phyloP scores from a whole-genome alignment of 352 stramenopile species.

The Pythium periplocum region DNA sequence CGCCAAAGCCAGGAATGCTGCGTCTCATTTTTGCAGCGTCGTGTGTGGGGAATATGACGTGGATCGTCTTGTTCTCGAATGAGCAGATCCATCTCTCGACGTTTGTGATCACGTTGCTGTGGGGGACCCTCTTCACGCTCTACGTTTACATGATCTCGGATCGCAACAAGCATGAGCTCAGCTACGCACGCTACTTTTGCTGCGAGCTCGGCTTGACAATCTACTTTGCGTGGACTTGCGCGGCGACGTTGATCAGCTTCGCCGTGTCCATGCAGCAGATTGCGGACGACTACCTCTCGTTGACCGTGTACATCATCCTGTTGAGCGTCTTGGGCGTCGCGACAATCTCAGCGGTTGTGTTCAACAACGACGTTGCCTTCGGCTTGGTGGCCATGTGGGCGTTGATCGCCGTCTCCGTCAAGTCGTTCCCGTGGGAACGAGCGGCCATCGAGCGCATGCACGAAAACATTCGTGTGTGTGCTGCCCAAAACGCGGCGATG shows the following conservation, averaged over 20 bases:
- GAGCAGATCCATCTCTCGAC: conserved; percentile 60
- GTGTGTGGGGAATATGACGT: conserved; percentile 66
- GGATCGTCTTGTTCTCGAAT: conserved; percentile 67
- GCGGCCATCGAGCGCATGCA: conserved; percentile 37
- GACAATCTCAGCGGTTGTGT: conserved; percentile 53
- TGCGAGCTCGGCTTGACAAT: conserved; percentile 58
- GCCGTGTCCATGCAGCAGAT: conserved; percentile 52
- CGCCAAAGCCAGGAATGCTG: conserved; percentile 42
- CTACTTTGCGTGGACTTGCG: conserved; percentile 78
- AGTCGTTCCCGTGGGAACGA: conserved; percentile 37
- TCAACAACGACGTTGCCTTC: conserved; percentile 53
- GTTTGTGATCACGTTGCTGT: conserved; percentile 49
- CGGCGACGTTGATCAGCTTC: conserved; percentile 61
- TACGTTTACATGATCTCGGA: conserved; percentile 50
- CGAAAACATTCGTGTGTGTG: conserved; percentile 54
- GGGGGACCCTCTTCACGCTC: conserved; percentile 50
- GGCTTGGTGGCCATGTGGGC: conserved; percentile 65
- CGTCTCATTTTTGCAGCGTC: conserved; percentile 52
- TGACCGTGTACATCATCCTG: conserved; percentile 50
- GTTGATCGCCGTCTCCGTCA: conserved; percentile 44
- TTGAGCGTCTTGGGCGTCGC: conserved; percentile 52
- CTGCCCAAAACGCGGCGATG: conserved; percentile 48
- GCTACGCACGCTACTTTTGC: conserved; percentile 38
- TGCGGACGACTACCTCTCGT: conserved; percentile 38
- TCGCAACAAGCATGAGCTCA: conserved; percentile 30